Conservation (phyloP, 768 basidiomycete genomes). For the Collybiopsis luxurians region DNA sequence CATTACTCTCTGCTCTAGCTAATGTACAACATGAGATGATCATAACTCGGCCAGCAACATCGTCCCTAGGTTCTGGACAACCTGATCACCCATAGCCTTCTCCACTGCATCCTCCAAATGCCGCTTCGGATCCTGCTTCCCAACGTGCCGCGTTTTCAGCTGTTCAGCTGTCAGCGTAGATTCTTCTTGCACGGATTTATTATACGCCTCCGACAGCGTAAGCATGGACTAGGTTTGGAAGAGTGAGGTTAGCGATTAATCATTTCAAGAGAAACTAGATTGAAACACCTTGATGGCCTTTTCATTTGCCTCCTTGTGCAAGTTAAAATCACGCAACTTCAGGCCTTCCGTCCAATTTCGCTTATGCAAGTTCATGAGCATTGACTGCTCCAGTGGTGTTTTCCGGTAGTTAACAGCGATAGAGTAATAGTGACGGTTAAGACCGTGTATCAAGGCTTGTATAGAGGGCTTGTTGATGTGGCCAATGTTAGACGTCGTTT, state of each 20-base stretch:
- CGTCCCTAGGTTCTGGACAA: slow-evolving; percentile 92
- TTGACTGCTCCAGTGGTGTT: slow-evolving; percentile 96
- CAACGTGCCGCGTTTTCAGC: slow-evolving; percentile 95
- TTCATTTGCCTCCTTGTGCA: slow-evolving; percentile 87
- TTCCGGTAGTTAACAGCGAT: slow-evolving; percentile 98
- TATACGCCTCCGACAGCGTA: slow-evolving; percentile 87
- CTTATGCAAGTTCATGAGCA: slow-evolving; percentile 99
- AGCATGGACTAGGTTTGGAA: slow-evolving; percentile 76
- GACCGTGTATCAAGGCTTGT: slow-evolving; percentile 95
- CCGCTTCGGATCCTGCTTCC: slow-evolving; percentile 97
- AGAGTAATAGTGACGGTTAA: slow-evolving; percentile 98
- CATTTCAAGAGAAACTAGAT: slow-evolving; percentile 12
- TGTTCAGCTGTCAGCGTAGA: slow-evolving; percentile 92
- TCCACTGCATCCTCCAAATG: slow-evolving; percentile 98
- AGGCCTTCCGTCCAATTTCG: slow-evolving; percentile 98
- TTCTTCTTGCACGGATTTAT: slow-evolving; percentile 97
- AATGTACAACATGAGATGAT: neutral
- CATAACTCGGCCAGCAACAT: slow-evolving; percentile 93
- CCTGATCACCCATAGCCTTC: slow-evolving; percentile 97
- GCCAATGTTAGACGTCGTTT: slow-evolving; percentile 97
- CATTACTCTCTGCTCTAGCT: neutral
- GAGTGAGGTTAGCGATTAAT: slow-evolving; percentile 15
- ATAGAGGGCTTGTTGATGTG: slow-evolving; percentile 99
- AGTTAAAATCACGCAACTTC: slow-evolving; percentile 85
- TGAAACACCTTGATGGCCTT: slow-evolving; percentile 82